These are phyloP conservation scores for Blastobotrys robertii DNA, from an alignment of 805 yeast genomes.

Conservation along the genomic window DNA sequence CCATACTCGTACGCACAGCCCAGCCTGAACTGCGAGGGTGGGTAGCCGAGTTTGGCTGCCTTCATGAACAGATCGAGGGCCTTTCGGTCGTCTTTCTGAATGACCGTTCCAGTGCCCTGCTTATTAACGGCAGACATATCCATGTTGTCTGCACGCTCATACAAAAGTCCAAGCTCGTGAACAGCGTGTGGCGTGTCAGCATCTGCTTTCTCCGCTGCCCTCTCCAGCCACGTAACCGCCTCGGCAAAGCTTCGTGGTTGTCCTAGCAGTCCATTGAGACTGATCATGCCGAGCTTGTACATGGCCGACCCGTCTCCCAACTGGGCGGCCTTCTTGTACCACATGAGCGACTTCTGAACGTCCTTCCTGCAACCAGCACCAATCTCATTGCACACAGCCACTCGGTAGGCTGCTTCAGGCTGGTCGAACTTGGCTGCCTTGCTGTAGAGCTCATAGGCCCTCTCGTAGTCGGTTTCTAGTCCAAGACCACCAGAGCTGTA, in stretches of 20 bases:
- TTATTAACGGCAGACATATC: conserved; percentile 11
- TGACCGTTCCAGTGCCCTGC: conserved; percentile 13
- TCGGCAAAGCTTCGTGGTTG: conserved; percentile 32
- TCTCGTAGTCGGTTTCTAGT: conserved; percentile 44
- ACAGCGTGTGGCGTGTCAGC: conserved; percentile 44
- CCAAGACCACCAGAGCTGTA: conserved; percentile 43
- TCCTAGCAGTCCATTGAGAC: conserved; percentile 39
- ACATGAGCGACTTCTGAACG: conserved; percentile 38
- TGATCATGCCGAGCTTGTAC: conserved; percentile 64
- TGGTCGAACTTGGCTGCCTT: conserved; percentile 52
- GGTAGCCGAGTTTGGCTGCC: conserved; percentile 51
- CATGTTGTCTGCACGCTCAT: conserved; percentile 36
- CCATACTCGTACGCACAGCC: conserved; percentile 73
- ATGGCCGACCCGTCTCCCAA: conserved; percentile 54
- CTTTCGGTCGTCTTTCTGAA: conserved; percentile 24
- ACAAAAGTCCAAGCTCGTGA: conserved; percentile 47
- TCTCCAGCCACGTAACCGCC: conserved; percentile 43
- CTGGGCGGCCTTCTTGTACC: conserved; percentile 53
- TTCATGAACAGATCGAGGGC: conserved; percentile 46
- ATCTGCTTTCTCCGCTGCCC: conserved; percentile 38
- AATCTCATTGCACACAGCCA: conserved; percentile 62
- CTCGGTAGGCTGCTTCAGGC: conserved; percentile 53
- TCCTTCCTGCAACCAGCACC: conserved; percentile 45
- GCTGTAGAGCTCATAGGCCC: conserved; percentile 51
- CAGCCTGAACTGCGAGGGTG: conserved; percentile 59